Conservation (phyloP, 768 basidiomycete genomes). For the Termitomyces sp. region DNA sequence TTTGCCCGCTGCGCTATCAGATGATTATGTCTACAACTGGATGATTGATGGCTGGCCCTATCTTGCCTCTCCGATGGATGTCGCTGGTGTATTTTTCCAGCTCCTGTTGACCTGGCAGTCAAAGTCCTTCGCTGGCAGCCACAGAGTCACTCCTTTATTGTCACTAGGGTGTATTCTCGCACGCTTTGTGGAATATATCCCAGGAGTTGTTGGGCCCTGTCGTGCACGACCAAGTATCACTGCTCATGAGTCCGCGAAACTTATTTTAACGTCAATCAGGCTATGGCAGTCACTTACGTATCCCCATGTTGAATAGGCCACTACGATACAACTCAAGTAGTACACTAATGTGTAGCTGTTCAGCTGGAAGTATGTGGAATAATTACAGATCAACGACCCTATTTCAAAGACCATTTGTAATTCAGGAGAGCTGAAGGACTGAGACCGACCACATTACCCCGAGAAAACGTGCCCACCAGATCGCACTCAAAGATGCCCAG, state of each 20-base stretch:
- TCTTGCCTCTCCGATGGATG: slow-evolving; percentile 5
- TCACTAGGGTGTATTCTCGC: neutral
- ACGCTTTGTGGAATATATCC: neutral
- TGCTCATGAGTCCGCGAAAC: neutral
- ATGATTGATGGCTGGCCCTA: slow-evolving; percentile 3
- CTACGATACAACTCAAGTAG: neutral
- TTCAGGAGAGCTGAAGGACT: no score
- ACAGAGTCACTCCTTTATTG: slow-evolving; percentile 5
- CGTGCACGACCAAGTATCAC: slow-evolving; percentile 3
- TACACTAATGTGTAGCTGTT: no score
- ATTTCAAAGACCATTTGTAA: no score
- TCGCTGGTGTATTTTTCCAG: slow-evolving; percentile 16
- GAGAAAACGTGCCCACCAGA: slow-evolving; percentile 2
- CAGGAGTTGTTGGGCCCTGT: slow-evolving; percentile 7
- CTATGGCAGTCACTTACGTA: slow-evolving; percentile 7
- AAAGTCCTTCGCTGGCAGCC: slow-evolving; percentile 19
- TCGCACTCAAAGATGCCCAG: neutral
- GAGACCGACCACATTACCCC: no score
- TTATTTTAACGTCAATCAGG: neutral
- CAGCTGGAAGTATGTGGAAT: no score
- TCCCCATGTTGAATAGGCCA: slow-evolving; percentile 1
- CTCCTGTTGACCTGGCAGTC: slow-evolving; percentile 19
- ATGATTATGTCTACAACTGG: slow-evolving; percentile 5
- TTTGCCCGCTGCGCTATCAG: slow-evolving; percentile 2
- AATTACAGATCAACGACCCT: neutral